Base-by-base conservation (phyloP, 2,329 filamentous ascomycete species). In the Pleomassaria siparia region DNA sequence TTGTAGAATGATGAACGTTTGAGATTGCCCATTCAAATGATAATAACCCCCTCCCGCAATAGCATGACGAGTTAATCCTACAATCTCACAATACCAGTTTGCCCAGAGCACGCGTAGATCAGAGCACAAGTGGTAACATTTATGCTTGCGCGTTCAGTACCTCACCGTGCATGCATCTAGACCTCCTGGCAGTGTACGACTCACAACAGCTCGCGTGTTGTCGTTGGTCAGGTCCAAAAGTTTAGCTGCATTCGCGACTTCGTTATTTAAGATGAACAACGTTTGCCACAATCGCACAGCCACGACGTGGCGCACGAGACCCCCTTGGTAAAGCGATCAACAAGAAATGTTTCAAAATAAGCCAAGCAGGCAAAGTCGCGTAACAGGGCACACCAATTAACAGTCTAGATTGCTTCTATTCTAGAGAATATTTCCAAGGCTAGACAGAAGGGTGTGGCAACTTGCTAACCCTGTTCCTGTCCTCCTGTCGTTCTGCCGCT, bases 341-440 rank as follows among this genome's bases (percentile, higher is more conserved):
- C n/a, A 3, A 26, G 3, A 4, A 22, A 22, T 12, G 20, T 37
- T 35, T 49, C 41, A 40, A 46, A 60, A 53, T 18, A 42, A 42
- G 56, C 15, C 40, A 48, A 53, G 45, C 7, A 3, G 16, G 43
- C 43, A 45, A 37, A 44, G 20, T 29, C 46, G 53, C 47, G 54
- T 44, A 32, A 37, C 53, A 30, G 63, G 58, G 58, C 15, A 63
- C 59, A 50, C 64, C 63, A 67, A 67, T 67, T 47, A 63, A 33
- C 15, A 20, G 16, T 18, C 44, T 9, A 28, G 11, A 43, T 37
- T 10, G 40, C 21, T 29, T 36, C n/a, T n/a, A n/a, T 36, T 8
- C 25, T 28, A 8, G 25, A 28, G 12, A 7, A 18, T 18, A 40
- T 29, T 40, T 40, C 24, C 3, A 28, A 41, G 45, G 47, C 48